Evolutionary conservation across 148 eudicot genomes (phyloP), one percentile per base, ranked within the genome.

Genomic region (Rhododendron mucronatum): DNA sequence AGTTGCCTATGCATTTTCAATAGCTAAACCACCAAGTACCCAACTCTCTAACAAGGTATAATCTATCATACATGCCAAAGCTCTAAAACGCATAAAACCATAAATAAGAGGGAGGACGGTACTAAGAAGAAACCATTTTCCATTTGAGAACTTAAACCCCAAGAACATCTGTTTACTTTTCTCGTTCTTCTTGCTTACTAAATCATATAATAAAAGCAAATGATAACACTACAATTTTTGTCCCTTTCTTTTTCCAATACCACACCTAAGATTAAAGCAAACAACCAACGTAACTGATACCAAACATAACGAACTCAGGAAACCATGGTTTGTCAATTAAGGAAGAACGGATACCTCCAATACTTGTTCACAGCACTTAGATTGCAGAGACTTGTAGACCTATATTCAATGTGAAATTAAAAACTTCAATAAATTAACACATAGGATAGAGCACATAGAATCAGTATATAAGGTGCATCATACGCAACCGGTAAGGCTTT

Each of bases 321-420:
- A 55, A 55, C 21, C 20, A 55, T 15, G 61, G 61, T 16, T 55
- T 55, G 61, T 55, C 6, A 21, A 55, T 16, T 55, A 55, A 55
- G 61, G 61, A 15, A 55, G 7, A 55, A 55, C 10, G 21, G 61
- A 89, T 94, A 96, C 97, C 98, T 96, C 95, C 89, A 93, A 88
- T 65, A 88, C 78, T 90, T 95, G 98, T 83, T 92, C 90, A 47
- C 94, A 95, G 89, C 90, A 91, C 87, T 94, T 95, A 4, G 94
- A 90, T 83, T 87, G 94, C 23, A 92, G 85, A 78, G 96, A 92
- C 90, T 95, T 96, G 91, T 92, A 96, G 23, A 95, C 96, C 98
- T 95, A 45, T 39, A 86, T 73, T 84, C 51, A 82, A 84, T 53
- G 45, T 59, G 53, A 26, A 47, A 13, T 45, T 23, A 18, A 44